Base-by-base conservation (phyloP, 345 rosid genomes). In the Eucalyptus cloeziana region DNA sequence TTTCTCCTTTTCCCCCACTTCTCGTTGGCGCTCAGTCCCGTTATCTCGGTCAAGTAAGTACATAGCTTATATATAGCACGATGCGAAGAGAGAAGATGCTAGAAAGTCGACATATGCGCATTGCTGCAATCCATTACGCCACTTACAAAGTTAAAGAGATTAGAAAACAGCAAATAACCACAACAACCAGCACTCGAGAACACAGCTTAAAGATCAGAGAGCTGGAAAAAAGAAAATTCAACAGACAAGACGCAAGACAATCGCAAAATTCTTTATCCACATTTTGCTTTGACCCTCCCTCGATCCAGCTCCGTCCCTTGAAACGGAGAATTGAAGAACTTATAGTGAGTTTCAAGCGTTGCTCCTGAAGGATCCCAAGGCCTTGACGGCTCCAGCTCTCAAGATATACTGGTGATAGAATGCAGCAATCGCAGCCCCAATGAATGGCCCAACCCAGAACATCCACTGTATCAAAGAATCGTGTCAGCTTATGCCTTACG, bases 381-480 rank as follows among this genome's bases (percentile, higher is more conserved):
- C 95, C 88, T 96, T 97, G 76, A 94, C 92, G 83, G 94, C 99
- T 87, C 94, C 93, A 52, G 98, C 99, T 91, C 99, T 93, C 31
- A 97, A 94, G 92, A 97, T 88, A 87, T 37, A 94, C 88, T 96
- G 96, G 92, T 96, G 96, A 91, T 96, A 97, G 86, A 97, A 86
- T 33, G 99, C 96, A 90, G 99, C 99, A 45, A 92, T 83, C 7
- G 93, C 93, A 62, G 99, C 99, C 89, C 99, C 99, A 64, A 96
- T 86, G 90, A 97, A 95, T 11, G 99, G 99, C 86, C 98, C 99
- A 83, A 97, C 99, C 99, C 99, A 96, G 93, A 97, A 97, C 7
- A 97, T 95, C 99, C 99, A 96, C 97, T 97, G 95, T 69, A 69
- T 71, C 17, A 64, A 13, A 56, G 25, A 43, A 33, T 31, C 47